Evolutionary conservation across 1,284 basidiomycete species (phyloP).

Genomic region (Cutaneotrichosporon dermatis): DNA sequence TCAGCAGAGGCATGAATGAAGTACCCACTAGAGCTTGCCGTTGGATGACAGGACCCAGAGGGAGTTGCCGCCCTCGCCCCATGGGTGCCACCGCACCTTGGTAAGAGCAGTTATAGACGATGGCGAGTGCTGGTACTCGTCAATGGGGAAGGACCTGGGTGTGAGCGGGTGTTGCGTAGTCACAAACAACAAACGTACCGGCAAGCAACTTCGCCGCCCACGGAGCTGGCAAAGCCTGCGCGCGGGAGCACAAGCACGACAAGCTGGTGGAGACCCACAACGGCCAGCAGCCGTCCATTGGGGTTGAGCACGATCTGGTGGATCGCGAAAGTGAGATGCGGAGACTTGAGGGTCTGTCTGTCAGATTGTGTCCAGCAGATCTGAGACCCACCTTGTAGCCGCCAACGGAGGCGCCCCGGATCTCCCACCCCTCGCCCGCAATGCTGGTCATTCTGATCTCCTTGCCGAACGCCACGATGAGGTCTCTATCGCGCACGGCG

Average conservation of each 20-base stretch:
- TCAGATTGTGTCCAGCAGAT: background rate
- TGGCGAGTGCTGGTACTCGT: slow-evolving; percentile 67
- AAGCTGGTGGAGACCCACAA: slow-evolving; percentile 77
- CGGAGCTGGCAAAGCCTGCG: slow-evolving; percentile 18
- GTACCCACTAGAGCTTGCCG: slow-evolving; percentile 77
- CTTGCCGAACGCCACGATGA: slow-evolving; percentile 73
- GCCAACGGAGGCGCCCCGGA: slow-evolving; percentile 47
- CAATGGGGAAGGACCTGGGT: slow-evolving; percentile 34
- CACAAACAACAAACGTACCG: slow-evolving; percentile 44
- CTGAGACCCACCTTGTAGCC: slow-evolving; percentile 62
- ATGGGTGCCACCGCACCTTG: slow-evolving; percentile 92
- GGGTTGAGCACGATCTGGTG: slow-evolving; percentile 74
- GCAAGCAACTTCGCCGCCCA: slow-evolving; percentile 27
- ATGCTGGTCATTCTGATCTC: slow-evolving; percentile 78
- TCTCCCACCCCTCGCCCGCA: slow-evolving; percentile 53
- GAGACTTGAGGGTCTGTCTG: slow-evolving; percentile 65
- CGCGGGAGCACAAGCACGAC: slow-evolving; percentile 48
- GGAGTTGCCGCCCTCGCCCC: slow-evolving; percentile 82
- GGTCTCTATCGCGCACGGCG: slow-evolving; percentile 74
- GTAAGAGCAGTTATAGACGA: slow-evolving; percentile 64
- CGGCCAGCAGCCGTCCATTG: slow-evolving; percentile 79
- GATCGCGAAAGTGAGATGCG: slow-evolving; percentile 76
- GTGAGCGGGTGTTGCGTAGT: slow-evolving; percentile 50
- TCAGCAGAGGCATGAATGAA: slow-evolving; percentile 47
- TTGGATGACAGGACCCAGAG: slow-evolving; percentile 87